A percentile compares a stretch with the other conserved stretches of the same genome.
These are phyloP conservation scores for Coprinellus micaceus DNA, from an alignment of 768 basidiomycete genomes.

Conservation along the genomic window DNA sequence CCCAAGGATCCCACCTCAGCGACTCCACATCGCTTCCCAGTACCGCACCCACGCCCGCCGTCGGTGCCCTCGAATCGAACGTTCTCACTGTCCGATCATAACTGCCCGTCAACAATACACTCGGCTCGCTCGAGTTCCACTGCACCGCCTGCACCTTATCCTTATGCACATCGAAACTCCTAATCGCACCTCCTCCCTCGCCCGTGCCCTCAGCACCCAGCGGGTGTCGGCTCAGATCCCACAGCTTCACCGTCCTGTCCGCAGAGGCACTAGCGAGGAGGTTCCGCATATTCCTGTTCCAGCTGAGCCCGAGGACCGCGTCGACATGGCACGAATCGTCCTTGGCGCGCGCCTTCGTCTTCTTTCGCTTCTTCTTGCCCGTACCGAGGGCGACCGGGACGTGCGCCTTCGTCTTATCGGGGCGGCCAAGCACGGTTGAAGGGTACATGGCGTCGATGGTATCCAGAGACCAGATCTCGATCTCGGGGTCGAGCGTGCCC, in stretches of 20 bases:
- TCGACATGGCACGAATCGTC: constrained; percentile 83
- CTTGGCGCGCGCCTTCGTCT: constrained; percentile 60
- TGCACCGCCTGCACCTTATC: constrained; percentile 96
- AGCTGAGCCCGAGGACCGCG: constrained; percentile 87
- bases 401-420: constrained; percentile 77
- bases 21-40: constrained; percentile 93
- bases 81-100: constrained; percentile 94
- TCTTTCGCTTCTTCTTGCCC: constrained; percentile 95
- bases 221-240: constrained; percentile 83
- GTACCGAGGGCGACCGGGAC: constrained; percentile 79
- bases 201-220: constrained; percentile 31
- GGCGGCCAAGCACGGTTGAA: constrained; percentile 84
- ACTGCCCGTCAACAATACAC: constrained; percentile 87
- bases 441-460: constrained; percentile 93
- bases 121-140: constrained; percentile 89
- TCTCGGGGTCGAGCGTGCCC: constrained; percentile 94
- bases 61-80: constrained; percentile 86
- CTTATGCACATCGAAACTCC: constrained; percentile 82
- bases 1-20: constrained; percentile 95
- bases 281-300: constrained; percentile 89
- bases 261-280: constrained; percentile 89
- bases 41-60: constrained; percentile 76
- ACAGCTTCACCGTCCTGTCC: constrained; percentile 93
- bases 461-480: constrained; percentile 98
- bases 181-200: constrained; percentile 62